Conservation (phyloP, 768 basidiomycete species). For the Boletales sp. region DNA sequence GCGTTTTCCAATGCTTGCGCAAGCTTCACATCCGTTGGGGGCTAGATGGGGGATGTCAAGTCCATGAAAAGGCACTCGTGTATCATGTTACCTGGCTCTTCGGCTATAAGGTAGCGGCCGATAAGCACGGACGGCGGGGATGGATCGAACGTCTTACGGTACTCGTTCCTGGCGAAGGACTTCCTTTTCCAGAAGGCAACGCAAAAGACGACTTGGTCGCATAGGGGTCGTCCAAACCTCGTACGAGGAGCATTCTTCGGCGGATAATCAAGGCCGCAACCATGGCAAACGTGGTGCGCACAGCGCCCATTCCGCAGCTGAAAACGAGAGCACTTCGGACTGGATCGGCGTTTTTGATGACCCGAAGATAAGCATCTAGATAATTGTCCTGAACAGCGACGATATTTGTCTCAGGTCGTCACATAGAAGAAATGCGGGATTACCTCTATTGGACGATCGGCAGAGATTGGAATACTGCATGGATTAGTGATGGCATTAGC, state of each 20-base stretch:
- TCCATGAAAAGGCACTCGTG: neutral
- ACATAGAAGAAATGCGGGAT: slow-evolving; percentile 7
- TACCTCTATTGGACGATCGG: slow-evolving; percentile 87
- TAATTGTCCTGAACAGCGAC: slow-evolving; percentile 70
- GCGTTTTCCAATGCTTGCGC: slow-evolving; percentile 68
- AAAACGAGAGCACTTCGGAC: slow-evolving; percentile 82
- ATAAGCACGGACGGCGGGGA: neutral
- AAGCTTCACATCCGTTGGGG: slow-evolving; percentile 56
- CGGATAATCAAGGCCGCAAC: slow-evolving; percentile 86
- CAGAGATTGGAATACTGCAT: slow-evolving; percentile 87
- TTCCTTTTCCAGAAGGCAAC: slow-evolving; percentile 13
- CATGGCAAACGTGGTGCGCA: slow-evolving; percentile 97
- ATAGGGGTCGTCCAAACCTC: slow-evolving; percentile 79
- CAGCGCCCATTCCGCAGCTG: slow-evolving; percentile 96
- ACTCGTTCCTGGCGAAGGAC: slow-evolving; percentile 37
- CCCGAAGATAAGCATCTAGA: slow-evolving; percentile 85
- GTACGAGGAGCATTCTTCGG: slow-evolving; percentile 62
- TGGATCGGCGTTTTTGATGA: slow-evolving; percentile 80
- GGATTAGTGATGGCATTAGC: slow-evolving; percentile 12
- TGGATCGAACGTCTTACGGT: slow-evolving; percentile 39
- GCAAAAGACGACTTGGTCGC: slow-evolving; percentile 34
- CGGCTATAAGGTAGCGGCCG: slow-evolving; percentile 14
- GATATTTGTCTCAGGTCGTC: neutral
- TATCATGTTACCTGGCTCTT: slow-evolving; percentile 26
- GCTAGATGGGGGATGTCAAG: slow-evolving; percentile 14